Percentiles rank a stretch among this genome's conserved stretches.
Conservation (phyloP, 139 green algal species). For the Parachlorella kessleri region DNA sequence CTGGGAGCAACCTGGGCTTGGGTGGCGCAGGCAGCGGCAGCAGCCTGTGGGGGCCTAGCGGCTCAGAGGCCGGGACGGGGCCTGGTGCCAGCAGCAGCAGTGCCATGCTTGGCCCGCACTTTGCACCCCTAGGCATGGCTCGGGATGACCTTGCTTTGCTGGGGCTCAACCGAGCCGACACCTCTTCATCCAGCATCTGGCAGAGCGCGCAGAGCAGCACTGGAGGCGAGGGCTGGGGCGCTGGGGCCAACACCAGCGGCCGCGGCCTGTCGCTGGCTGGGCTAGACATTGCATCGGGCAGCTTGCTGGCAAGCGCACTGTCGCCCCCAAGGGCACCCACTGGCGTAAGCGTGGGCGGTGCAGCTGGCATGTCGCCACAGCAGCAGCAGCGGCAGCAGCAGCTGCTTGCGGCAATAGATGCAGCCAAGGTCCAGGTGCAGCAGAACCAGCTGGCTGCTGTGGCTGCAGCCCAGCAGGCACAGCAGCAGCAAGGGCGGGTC, state of each 20-base stretch:
- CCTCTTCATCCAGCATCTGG: too few relatives aligned
- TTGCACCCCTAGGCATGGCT: neutral
- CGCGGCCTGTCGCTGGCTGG: neutral
- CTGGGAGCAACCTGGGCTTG: neutral
- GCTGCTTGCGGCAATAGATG: slow-evolving; percentile 15
- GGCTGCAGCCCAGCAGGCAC: neutral
- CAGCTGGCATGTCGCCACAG: neutral
- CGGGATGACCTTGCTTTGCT: neutral
- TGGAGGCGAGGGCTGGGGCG: neutral
- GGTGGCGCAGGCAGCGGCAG: neutral
- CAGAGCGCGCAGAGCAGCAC: too few relatives aligned
- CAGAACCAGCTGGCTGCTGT: neutral
- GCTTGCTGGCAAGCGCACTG: neutral
- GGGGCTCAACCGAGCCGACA: too few relatives aligned
- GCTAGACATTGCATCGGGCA: too few relatives aligned
- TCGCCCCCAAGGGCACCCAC: neutral
- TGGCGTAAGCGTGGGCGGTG: neutral
- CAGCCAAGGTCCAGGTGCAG: slow-evolving; percentile 21
- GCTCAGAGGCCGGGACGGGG: neutral
- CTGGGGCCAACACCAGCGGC: neutral
- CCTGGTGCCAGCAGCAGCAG: too few relatives aligned
- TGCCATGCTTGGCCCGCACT: too few relatives aligned
- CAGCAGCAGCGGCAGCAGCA: slow-evolving; percentile 25
- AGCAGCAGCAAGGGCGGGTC: neutral
- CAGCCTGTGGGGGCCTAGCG: too few relatives aligned